Conservation (phyloP, 441 rosid genomes). For the Populus hybrid region DNA sequence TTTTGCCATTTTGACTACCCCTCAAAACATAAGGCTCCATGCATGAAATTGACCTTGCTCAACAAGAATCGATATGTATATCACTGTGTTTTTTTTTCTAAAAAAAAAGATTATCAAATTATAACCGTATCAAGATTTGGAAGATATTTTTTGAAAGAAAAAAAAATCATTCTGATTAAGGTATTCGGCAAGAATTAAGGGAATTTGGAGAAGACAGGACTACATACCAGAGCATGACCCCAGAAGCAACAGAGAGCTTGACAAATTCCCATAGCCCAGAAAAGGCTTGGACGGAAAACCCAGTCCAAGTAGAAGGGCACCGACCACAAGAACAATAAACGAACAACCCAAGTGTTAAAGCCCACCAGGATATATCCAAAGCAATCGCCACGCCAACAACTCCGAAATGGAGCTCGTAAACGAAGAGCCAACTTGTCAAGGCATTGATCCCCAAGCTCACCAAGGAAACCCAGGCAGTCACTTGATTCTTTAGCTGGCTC, state of each 20-base stretch:
- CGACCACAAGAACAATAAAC: constrained; percentile 35
- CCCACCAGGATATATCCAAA: constrained; percentile 5
- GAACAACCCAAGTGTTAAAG: neutral
- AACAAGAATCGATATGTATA: too few species aligned
- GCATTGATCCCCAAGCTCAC: neutral
- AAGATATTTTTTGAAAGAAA: too few species aligned
- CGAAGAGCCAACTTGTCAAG: neutral
- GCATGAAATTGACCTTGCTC: too few species aligned
- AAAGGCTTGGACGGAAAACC: constrained; percentile 54
- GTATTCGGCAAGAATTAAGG: too few species aligned
- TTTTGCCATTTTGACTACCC: too few species aligned
- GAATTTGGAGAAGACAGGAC: neutral
- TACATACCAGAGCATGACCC: constrained; percentile 57
- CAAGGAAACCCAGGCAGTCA: constrained; percentile 1
- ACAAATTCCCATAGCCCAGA: constrained; percentile 55
- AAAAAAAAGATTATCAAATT: too few species aligned
- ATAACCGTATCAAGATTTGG: too few species aligned
- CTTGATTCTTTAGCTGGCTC: constrained; percentile 42
- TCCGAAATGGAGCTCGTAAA: neutral
- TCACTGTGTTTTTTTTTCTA: too few species aligned
- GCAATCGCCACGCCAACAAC: neutral
- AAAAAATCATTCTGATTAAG: too few species aligned
- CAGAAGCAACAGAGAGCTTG: constrained; percentile 58
- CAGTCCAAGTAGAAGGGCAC: constrained; percentile 59
- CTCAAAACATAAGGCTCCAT: too few species aligned